Evolutionary conservation across 2,329 filamentous ascomycete species (phyloP).

Genomic region (Pestalotiopsis sp.): DNA sequence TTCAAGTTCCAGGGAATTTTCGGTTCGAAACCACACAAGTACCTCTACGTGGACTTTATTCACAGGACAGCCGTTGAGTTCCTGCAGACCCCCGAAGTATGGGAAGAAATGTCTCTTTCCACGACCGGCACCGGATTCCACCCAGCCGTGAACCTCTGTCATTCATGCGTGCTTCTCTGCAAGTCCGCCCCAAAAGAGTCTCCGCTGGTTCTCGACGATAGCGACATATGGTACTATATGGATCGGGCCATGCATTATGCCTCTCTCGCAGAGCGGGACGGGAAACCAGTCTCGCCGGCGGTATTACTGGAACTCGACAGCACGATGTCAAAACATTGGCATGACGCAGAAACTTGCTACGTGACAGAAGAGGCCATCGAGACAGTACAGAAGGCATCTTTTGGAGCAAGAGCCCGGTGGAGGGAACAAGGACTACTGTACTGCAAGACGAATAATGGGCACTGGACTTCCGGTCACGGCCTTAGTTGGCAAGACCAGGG

Average conservation of each 20-base stretch:
- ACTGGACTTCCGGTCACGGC: neutral
- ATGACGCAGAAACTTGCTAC: neutral
- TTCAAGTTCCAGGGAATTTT: neutral
- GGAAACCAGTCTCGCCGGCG: neutral
- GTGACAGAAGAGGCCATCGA: neutral
- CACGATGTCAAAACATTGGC: neutral
- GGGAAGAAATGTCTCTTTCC: neutral
- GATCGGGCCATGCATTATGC: constrained; percentile 5
- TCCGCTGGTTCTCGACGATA: neutral
- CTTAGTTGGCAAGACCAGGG: neutral
- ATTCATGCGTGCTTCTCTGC: constrained; percentile 3
- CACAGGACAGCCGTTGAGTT: constrained; percentile 7
- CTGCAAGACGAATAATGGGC: neutral
- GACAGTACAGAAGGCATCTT: no score
- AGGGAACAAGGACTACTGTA: no score
- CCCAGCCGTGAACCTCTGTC: neutral
- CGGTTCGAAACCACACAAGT: neutral
- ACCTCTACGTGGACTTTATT: constrained; percentile 7
- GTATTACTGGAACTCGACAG: neutral
- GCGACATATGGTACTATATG: constrained; percentile 5
- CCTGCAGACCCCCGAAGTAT: neutral
- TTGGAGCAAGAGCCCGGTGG: no score
- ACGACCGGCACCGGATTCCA: neutral
- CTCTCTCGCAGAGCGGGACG: neutral
- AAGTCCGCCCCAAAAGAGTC: neutral